Percentiles rank a stretch among this genome's conserved stretches.
These are phyloP conservation scores for Melastoma malabathricum DNA, from an alignment of 345 rosid species.

Conservation along the genomic window DNA sequence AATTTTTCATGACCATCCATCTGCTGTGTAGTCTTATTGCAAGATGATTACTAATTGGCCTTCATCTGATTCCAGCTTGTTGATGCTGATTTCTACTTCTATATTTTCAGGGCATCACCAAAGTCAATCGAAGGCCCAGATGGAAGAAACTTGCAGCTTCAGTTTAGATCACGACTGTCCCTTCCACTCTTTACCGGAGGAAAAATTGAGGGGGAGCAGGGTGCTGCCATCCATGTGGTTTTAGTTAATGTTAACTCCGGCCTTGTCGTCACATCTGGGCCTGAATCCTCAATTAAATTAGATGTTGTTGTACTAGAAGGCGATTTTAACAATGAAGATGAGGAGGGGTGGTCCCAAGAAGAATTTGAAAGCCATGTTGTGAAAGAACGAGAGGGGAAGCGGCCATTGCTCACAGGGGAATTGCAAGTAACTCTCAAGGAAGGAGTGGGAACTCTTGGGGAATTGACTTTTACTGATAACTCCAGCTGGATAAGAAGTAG, in stretches of 20 bases:
- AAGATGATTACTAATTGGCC: no score
- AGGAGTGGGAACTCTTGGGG: slow-evolving; percentile 82
- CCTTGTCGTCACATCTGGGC: slow-evolving; percentile 47
- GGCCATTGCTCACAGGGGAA: slow-evolving; percentile 80
- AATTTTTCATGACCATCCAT: no score
- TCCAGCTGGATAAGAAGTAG: slow-evolving; percentile 97
- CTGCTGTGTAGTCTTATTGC: no score
- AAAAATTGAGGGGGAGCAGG: slow-evolving; percentile 83
- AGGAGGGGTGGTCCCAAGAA: slow-evolving; percentile 56
- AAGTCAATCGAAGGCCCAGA: slow-evolving; percentile 46
- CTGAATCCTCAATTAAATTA: slow-evolving; percentile 56
- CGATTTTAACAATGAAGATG: slow-evolving; percentile 58
- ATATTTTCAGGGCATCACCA: slow-evolving; percentile 35
- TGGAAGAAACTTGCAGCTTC: slow-evolving; percentile 57
- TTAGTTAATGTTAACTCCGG: slow-evolving; percentile 51
- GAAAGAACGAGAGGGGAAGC: slow-evolving; percentile 80
- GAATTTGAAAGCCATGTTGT: slow-evolving; percentile 66
- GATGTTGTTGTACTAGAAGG: slow-evolving; percentile 74
- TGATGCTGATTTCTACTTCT: neutral
- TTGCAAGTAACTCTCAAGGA: slow-evolving; percentile 60
- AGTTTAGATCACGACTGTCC: slow-evolving; percentile 74
- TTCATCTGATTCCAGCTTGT: neutral
- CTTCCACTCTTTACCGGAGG: slow-evolving; percentile 91
- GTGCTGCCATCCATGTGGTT: slow-evolving; percentile 69
- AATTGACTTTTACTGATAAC: slow-evolving; percentile 78